phyloP scores from a whole-genome alignment of 2,329 filamentous ascomycete species.

The Penicillium sp. region DNA sequence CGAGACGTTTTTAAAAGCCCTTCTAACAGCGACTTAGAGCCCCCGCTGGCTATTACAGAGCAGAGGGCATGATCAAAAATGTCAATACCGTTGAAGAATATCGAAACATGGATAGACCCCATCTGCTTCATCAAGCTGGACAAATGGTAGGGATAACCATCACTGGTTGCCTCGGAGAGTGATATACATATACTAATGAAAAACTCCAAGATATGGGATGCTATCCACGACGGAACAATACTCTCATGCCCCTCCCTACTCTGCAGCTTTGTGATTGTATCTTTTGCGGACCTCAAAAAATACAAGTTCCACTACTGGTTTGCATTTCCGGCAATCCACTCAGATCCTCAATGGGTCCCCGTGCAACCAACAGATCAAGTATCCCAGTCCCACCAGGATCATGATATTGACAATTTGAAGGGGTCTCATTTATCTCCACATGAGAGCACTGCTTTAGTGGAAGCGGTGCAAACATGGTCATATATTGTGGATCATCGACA shows the following conservation, averaged over 20 bases:
- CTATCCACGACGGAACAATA: constrained; percentile 90
- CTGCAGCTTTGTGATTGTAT: constrained; percentile 78
- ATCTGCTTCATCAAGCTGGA: constrained; percentile 68
- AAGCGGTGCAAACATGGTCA: constrained; percentile 77
- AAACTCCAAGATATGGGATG: constrained; percentile 78
- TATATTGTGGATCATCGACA: constrained; percentile 73
- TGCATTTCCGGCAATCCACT: constrained; percentile 86
- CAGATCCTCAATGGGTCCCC: constrained; percentile 71
- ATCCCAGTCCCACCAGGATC: constrained; percentile 15
- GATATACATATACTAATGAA: constrained; percentile 9
- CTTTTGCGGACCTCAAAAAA: constrained; percentile 92
- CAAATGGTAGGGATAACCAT: constrained; percentile 54
- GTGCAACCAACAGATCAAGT: constrained; percentile 24
- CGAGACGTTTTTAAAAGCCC: background rate
- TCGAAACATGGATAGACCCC: constrained; percentile 67
- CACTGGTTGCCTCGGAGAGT: background rate
- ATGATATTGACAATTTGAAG: constrained; percentile 6
- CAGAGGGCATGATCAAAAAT: constrained; percentile 90
- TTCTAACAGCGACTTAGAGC: constrained; percentile 42
- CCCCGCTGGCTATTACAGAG: constrained; percentile 64
- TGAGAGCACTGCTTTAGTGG: constrained; percentile 71
- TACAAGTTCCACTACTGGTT: constrained; percentile 99
- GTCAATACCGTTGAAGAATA: constrained; percentile 94
- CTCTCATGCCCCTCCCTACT: constrained; percentile 89
- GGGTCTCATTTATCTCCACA: constrained; percentile 47